Base-by-base conservation (phyloP, 441 rosid species). In the Erysimum cheiri region DNA sequence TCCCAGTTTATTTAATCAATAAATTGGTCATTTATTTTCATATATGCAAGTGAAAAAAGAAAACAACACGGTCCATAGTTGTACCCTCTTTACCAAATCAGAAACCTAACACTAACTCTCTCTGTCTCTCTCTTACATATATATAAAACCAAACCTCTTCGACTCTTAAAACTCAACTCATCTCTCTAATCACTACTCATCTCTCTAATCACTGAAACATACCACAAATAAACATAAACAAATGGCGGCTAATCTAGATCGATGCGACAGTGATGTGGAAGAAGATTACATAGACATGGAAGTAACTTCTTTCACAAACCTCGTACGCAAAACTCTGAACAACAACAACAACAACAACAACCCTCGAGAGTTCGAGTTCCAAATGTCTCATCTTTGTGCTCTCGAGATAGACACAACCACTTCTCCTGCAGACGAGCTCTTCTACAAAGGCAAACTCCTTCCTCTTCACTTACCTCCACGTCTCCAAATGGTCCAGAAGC, bases 391-490 rank as follows among this genome's bases (percentile, higher is more conserved):
- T 69, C 78, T 83, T 58, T 32, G 58, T 70, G 56, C 80, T 29
- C 60, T 72, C 7, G 84, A 82, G 31, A 84, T 33, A 67, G 85
- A 85, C 62, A 73, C 76, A 29, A 73, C 86, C 36, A 81, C 85
- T 74, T 88, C 94, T 36, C 94, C 86, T 3, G 94, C 94, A 1
- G 94, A 86, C 43, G 91, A 88, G 37, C 94, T 88, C 49, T 86
- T 88, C 79, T 85, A 88, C 82, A 88, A 85, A 61, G 94, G 94
- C 22, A 88, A 85, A 60, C 91, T 88, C 43, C 90, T 88, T 39
- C 94, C 94, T 32, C 91, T 88, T 57, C 94, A 88, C 75, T 82
- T 86, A 32, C 91, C 88, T 48, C 91, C 88, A 1, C 85, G 88
- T 17, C 77, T 83, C 31, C 90, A 85, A 72, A 88, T 85, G 93